Evolutionary conservation across 83 land plant genomes (phyloP), one percentile per base, ranked within the genome.

Genomic region (Thuja plicata): DNA sequence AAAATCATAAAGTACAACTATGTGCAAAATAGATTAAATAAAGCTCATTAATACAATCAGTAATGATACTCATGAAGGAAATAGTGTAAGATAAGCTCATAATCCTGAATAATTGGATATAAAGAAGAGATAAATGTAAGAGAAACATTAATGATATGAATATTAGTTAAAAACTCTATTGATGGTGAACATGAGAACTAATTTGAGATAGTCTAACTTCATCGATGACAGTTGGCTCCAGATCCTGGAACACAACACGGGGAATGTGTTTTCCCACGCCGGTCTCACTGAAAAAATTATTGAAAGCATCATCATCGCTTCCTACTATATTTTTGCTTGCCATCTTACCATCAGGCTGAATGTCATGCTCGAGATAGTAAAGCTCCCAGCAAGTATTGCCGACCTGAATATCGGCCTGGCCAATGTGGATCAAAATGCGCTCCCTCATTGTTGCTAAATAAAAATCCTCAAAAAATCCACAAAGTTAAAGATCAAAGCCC

Each of bases 261-360:
- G 93, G 94, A 48, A 92, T 93, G 41, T 93, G 93, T 90, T 92
- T 93, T 52, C 95, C 95, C 15, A 90, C 92, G 8, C 93, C 92
- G 19, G 92, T 91, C 84, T 92, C 91, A 27, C 89, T 89, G 89
- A 92, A 92, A 54, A 92, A 92, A 0, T 91, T 92, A 89, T 92
- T 92, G 90, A 92, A 92, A 7, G 93, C 92, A 88, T 92, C 94
- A 41, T 92, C 94, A 3, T 92, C 94, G 11, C 92, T 92, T 21
- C 94, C 94, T 0, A 88, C 91, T 3, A 92, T 90, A 50, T 90
- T 92, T 84, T 92, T 92, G 54, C 95, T 92, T 0, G 95, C 94
- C 95, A 94, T 94, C 79, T 93, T 92, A 77, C 95, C 95, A 93
- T 94, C 95, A 86, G 95, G 94, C 94, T 92, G 89, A 89, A 93